These are phyloP conservation scores for Venturia oleaginea DNA, from an alignment of 2,329 filamentous ascomycete genomes.

Conservation along the genomic window DNA sequence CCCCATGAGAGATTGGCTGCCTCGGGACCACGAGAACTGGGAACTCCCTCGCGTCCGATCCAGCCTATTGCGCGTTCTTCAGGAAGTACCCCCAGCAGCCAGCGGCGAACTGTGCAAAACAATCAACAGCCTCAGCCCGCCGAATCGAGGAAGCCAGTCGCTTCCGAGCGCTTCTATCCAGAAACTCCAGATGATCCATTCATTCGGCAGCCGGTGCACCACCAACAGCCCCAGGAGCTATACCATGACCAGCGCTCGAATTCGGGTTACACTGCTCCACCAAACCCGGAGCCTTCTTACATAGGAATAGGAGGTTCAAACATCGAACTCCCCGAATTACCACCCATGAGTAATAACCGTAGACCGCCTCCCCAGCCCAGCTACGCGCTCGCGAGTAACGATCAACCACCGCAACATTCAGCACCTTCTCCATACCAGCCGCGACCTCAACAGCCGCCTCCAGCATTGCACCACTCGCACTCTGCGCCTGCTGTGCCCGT, in stretches of 20 bases:
- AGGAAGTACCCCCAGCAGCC: conserved; percentile 19
- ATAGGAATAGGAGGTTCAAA: background rate
- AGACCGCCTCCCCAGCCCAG: background rate
- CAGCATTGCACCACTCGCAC: conserved; percentile 8
- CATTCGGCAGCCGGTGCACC: background rate
- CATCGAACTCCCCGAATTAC: conserved; percentile 8
- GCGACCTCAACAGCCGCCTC: background rate
- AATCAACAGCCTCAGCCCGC: conserved; percentile 23
- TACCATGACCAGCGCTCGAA: background rate
- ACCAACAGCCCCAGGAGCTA: background rate
- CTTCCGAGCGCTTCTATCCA: conserved; percentile 21
- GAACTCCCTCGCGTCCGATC: conserved; percentile 23
- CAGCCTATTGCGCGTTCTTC: conserved; percentile 3
- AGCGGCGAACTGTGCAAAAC: conserved; percentile 26
- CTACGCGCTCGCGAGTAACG: background rate
- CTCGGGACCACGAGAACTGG: conserved; percentile 17
- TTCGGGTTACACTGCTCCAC: background rate
- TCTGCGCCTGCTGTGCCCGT: conserved; percentile 6
- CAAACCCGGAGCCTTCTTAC: conserved; percentile 1
- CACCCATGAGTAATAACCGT: conserved; percentile 9
- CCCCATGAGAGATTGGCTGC: background rate
- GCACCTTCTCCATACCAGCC: background rate
- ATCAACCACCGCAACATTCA: background rate
- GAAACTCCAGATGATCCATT: conserved; percentile 21
- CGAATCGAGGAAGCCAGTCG: conserved; percentile 5